Evolutionary conservation across 768 basidiomycete genomes (phyloP).

Genomic region (Naganishia randhawae): DNA sequence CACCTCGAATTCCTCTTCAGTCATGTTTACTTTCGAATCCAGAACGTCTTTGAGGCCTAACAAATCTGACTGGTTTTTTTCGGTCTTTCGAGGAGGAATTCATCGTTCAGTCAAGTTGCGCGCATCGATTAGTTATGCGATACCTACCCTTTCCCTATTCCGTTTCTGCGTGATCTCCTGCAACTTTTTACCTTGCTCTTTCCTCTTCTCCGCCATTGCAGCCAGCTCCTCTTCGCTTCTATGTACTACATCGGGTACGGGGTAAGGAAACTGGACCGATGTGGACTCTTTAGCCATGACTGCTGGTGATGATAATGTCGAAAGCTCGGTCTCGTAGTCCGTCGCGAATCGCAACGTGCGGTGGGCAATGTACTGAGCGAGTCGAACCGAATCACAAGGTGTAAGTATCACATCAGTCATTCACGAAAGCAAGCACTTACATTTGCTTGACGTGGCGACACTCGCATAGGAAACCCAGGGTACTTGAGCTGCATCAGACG

Average conservation of each 20-base stretch:
- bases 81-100: neutral
- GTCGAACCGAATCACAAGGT: neutral
- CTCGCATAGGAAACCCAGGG: constrained; percentile 80
- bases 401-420: neutral
- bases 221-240: constrained; percentile 88
- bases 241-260: constrained; percentile 61
- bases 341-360: constrained; percentile 77
- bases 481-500: constrained; percentile 95
- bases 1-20: constrained; percentile 67
- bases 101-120: neutral
- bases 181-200: constrained; percentile 79
- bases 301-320: constrained; percentile 63
- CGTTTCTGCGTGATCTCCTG: constrained; percentile 87
- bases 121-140: neutral
- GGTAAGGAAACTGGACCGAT: constrained; percentile 84
- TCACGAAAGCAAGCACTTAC: constrained; percentile 54
- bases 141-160: constrained; percentile 72
- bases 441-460: constrained; percentile 70
- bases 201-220: constrained; percentile 69
- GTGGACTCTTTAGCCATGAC: constrained; percentile 64
- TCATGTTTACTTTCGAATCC: constrained; percentile 61
- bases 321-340: constrained; percentile 70
- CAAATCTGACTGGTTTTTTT: constrained; percentile 16
- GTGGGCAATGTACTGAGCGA: constrained; percentile 79
- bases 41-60: constrained; percentile 52